Evolutionary conservation across 176 grass and related monocot species (phyloP), one percentile per base, ranked within the genome.

Genomic region (Oryza glaberrima): DNA sequence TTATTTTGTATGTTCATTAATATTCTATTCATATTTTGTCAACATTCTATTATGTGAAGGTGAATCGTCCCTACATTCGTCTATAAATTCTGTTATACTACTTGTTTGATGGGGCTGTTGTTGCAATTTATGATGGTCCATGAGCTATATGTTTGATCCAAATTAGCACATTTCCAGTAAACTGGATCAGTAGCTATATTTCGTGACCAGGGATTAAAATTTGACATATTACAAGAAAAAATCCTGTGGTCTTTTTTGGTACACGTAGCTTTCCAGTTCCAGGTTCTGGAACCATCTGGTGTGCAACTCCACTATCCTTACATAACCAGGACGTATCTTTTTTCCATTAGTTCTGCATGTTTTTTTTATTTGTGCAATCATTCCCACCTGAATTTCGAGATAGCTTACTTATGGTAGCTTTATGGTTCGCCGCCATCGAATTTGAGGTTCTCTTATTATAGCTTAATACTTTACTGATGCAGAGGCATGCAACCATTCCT

Each of bases 1-100:
- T 76, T 70, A 11, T 73, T 82, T 12, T 73, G 8, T 19, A 28
- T 64, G 35, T 20, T 60, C 12, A 15, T 19, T 26, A 46, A 32
- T 25, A 16, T 82, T 73, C 25, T 51, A 7, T 81, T 30, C 34
- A 60, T 81, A 35, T 72, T 82, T 43, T 41, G 51, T 32, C 23
- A 72, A 71, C 9, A 20, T 41, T 19, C 32, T 15, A 82, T 72
- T 22, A 44, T 45, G 36, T 82, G 80, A 73, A 68, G 9, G 54
- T 34, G 52, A 4, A 30, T 26, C 28, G 23, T 82, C 43, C 36
- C 70, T 72, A 63, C 51, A 76, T 76, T 60, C 14, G 7, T 32
- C 30, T 32, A 32, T 67, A 38, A 63, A 75, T 15, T 25, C 1
- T 36, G 46, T 83, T 64, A 7, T 64, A 46, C 38, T 64, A 46